These are phyloP conservation scores for Aspergillus thermomutatus DNA, from an alignment of 2,329 filamentous ascomycete species.

Conservation along the genomic window DNA sequence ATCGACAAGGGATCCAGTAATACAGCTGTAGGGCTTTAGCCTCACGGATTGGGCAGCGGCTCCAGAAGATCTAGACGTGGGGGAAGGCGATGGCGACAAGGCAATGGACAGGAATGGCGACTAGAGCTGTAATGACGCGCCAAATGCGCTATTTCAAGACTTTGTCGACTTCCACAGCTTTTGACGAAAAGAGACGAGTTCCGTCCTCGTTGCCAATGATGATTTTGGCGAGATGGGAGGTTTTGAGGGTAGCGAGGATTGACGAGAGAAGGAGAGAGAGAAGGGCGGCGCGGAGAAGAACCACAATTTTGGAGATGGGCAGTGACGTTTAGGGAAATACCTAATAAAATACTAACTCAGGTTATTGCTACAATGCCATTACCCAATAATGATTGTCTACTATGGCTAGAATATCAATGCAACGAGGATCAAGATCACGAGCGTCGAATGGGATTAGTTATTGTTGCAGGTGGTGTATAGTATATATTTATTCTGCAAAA, in stretches of 20 bases:
- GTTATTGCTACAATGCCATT: background rate
- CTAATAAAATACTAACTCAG: background rate
- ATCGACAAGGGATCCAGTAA: conserved; percentile 18
- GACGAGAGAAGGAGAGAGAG: background rate
- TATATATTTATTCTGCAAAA: background rate
- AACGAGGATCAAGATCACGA: background rate
- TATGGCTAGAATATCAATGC: background rate
- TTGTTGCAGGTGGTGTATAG: background rate
- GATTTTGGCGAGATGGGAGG: background rate
- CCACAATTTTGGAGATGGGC: background rate
- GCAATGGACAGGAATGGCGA: background rate
- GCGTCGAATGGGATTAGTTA: background rate
- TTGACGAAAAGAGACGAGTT: background rate
- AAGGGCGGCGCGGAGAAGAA: background rate
- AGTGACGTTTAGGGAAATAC: background rate
- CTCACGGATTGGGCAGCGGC: conserved; percentile 40
- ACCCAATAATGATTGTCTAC: background rate
- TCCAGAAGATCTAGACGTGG: conserved; percentile 7
- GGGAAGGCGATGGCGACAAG: conserved; percentile 4
- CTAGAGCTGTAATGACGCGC: background rate
- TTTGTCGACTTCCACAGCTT: background rate
- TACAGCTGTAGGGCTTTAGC: conserved; percentile 27
- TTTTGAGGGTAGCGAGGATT: background rate
- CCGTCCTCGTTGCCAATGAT: background rate
- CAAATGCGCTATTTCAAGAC: background rate